Percentiles rank a stretch among this genome's conserved stretches.
These are phyloP conservation scores for Hygrocybe coccinea DNA, from an alignment of 768 basidiomycete species.

Conservation along the genomic window DNA sequence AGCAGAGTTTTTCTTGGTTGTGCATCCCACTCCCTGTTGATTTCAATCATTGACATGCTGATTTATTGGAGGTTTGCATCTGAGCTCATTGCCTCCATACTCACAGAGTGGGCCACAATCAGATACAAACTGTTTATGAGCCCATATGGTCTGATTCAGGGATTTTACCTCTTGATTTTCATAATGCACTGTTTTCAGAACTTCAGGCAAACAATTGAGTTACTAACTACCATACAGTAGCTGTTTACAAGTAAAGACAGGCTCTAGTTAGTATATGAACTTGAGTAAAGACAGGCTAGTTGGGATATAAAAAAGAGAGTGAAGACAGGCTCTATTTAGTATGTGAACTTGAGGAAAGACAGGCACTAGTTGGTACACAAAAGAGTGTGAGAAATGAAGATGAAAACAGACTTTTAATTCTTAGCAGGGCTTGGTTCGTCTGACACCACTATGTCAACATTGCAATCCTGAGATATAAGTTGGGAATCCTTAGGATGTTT, in stretches of 20 bases:
- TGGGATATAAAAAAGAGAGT: too few relatives aligned
- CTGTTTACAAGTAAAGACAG: constrained; percentile 9
- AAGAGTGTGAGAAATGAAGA: too few relatives aligned
- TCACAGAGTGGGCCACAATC: constrained; percentile 34
- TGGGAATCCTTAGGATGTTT: too few relatives aligned
- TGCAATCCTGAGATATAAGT: too few relatives aligned
- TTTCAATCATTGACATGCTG: constrained; percentile 17
- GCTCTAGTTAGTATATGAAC: neutral
- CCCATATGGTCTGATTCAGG: constrained; percentile 29
- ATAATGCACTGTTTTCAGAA: constrained; percentile 36
- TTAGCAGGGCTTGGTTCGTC: too few relatives aligned
- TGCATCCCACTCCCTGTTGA: constrained; percentile 36
- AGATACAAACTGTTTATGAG: constrained; percentile 40
- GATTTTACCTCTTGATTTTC: constrained; percentile 33
- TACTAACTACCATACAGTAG: constrained; percentile 28
- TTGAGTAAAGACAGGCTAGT: neutral
- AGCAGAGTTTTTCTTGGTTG: constrained; percentile 44
- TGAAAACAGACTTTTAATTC: too few relatives aligned
- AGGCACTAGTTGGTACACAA: neutral
- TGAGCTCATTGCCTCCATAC: constrained; percentile 33
- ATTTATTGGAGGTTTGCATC: constrained; percentile 35
- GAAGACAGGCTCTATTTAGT: too few relatives aligned
- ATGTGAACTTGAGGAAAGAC: too few relatives aligned
- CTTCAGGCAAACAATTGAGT: constrained; percentile 31
- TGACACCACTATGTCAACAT: too few relatives aligned